Evolutionary conservation across 495 filamentous ascomycete genomes (phyloP).

Genomic region (Trichodelitschia bisporula): DNA sequence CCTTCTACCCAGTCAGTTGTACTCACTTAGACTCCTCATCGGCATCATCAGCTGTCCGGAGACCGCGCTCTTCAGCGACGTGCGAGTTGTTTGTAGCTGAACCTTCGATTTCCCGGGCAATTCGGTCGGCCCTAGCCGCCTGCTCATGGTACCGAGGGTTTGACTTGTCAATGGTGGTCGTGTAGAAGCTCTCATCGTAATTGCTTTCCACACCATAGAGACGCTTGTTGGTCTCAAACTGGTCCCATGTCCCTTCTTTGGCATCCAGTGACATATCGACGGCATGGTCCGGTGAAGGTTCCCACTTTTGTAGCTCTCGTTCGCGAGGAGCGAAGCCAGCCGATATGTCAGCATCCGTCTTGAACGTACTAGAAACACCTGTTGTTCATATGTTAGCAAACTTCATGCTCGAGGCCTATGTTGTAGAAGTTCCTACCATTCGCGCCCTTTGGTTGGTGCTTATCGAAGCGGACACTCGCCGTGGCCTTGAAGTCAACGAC

Average conservation of each 20-base stretch:
- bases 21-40: conserved; percentile 83
- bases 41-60: conserved; percentile 32
- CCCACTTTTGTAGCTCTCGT: conserved; percentile 65
- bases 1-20: conserved; percentile 1
- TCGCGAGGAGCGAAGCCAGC: conserved; percentile 41
- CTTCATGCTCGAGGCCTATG: too few relatives aligned
- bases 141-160: conserved; percentile 59
- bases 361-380: conserved; percentile 37
- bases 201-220: conserved; percentile 67
- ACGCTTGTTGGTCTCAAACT: conserved; percentile 74
- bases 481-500: conserved; percentile 37
- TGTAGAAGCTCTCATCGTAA: conserved; percentile 89
- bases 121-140: conserved; percentile 49
- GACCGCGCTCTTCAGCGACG: conserved; percentile 70
- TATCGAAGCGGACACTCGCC: too few relatives aligned
- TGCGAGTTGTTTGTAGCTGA: conserved; percentile 45
- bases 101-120: conserved; percentile 74
- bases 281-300: conserved; percentile 33
- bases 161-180: conserved; percentile 60
- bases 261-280: conserved; percentile 38
- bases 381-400: too few relatives aligned
- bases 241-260: conserved; percentile 42
- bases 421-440: too few relatives aligned
- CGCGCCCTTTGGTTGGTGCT: too few relatives aligned
- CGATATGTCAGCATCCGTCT: conserved; percentile 76